phyloP scores from a whole-genome alignment of 768 basidiomycete genomes.

The Xanthoconium stramineum region DNA sequence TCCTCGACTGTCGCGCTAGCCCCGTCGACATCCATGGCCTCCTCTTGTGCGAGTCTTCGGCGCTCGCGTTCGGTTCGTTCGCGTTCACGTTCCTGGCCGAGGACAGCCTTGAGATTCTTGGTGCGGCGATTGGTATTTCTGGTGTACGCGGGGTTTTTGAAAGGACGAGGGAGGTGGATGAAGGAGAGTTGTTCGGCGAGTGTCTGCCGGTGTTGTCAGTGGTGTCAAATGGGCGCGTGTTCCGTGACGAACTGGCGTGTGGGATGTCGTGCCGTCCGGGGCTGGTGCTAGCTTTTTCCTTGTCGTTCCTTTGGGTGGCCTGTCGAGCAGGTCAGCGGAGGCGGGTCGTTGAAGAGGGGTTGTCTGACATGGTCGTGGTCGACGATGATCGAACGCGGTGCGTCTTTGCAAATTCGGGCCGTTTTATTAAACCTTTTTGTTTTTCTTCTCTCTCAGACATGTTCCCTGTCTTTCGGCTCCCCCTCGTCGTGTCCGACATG shows the following conservation, averaged over 20 bases:
- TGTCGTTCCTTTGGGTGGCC: conserved; percentile 6
- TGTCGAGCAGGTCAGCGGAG: not conserved
- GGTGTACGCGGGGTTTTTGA: conserved; percentile 70
- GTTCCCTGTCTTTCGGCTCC: not conserved
- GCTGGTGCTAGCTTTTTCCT: not conserved
- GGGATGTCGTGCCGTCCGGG: not conserved
- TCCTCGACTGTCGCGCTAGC: conserved; percentile 27
- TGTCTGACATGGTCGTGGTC: not conserved
- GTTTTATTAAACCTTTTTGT: not conserved
- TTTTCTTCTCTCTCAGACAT: not conserved
- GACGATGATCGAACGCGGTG: not conserved
- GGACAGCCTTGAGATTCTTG: conserved; percentile 76
- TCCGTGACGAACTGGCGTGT: not conserved
- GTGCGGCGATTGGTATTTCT: conserved; percentile 71
- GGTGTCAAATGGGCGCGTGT: not conserved
- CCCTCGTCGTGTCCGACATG: conserved; percentile 1
- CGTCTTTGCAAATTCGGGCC: not conserved
- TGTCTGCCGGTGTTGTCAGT: conserved; percentile 39
- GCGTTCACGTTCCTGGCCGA: conserved; percentile 75
- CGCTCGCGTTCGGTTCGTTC: conserved; percentile 67
- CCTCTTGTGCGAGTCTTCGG: conserved; percentile 47
- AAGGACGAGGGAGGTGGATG: conserved; percentile 64
- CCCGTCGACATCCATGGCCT: conserved; percentile 59
- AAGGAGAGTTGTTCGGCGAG: conserved; percentile 75
- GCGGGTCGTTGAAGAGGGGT: not conserved